These are phyloP conservation scores for Apostasia ramifera DNA, from an alignment of 106 monocot species.

Conservation along the genomic window DNA sequence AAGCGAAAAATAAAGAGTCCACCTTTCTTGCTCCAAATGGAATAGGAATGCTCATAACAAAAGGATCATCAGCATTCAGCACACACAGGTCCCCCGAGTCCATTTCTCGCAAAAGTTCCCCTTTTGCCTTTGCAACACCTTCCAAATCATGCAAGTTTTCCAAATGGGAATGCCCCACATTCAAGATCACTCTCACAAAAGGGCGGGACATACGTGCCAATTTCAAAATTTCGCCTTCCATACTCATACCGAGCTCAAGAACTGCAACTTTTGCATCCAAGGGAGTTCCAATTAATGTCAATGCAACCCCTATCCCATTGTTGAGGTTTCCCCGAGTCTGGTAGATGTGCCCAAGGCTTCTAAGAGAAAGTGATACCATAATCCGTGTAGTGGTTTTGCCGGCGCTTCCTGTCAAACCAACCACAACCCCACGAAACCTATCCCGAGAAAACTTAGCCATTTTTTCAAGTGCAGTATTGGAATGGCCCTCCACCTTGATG, in stretches of 20 bases:
- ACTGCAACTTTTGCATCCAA: slow-evolving; percentile 15
- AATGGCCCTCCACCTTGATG: slow-evolving; percentile 26
- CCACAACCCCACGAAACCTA: slow-evolving; percentile 21
- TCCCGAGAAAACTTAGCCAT: slow-evolving; percentile 21
- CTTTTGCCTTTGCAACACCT: slow-evolving; percentile 36
- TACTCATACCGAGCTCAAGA: slow-evolving; percentile 27
- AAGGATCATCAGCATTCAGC: slow-evolving; percentile 34
- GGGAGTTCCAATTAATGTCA: slow-evolving; percentile 28
- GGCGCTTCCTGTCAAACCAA: slow-evolving; percentile 28
- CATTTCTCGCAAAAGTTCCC: slow-evolving; percentile 24
- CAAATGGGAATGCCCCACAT: slow-evolving; percentile 27
- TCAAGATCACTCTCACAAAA: slow-evolving; percentile 26
- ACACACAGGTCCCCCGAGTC: slow-evolving; percentile 28
- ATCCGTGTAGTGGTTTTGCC: slow-evolving; percentile 33
- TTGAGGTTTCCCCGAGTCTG: slow-evolving; percentile 25
- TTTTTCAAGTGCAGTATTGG: slow-evolving; percentile 17
- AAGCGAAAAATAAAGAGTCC: too few species aligned
- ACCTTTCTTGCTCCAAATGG: slow-evolving; percentile 25
- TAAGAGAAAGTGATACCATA: slow-evolving; percentile 24
- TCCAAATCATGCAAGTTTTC: slow-evolving; percentile 18
- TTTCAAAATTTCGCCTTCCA: slow-evolving; percentile 24
- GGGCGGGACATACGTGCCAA: slow-evolving; percentile 24
- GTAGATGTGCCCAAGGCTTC: slow-evolving; percentile 11
- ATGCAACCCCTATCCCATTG: slow-evolving; percentile 17
- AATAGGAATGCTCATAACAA: slow-evolving; percentile 29